Evolutionary conservation across 345 rosid genomes (phyloP), one percentile per base, ranked within the genome.

Genomic region (Mallotus nudiflorus): DNA sequence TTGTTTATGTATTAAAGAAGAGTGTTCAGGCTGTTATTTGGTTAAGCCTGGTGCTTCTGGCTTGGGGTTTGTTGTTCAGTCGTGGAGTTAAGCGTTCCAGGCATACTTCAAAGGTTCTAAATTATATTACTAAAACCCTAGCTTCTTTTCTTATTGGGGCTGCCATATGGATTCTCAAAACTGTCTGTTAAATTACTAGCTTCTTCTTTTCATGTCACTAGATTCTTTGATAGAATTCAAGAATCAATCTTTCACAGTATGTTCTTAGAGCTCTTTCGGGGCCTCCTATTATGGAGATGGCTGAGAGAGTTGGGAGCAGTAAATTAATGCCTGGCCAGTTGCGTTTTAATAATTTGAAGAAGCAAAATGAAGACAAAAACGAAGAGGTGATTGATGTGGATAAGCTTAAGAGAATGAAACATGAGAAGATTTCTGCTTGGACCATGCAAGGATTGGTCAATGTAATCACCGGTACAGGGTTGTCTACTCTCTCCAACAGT

Each of bases 371-470:
- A 44, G 71, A 66, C 56, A 67, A 67, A 6, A 85, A 80, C 70
- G 84, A 84, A 65, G 86, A 81, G 74, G 83, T 85, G 77, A 85
- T 89, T 65, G 83, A 89, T 81, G 87, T 85, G 51, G 91, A 85
- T 33, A 85, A 80, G 85, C 83, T 89, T 57, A 82, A 85, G 62
- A 87, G 83, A 74, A 80, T 87, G 79, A 87, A 73, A 70, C 90
- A 77, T 53, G 88, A 69, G 65, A 89, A 84, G 66, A 53, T 85
- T 64, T 89, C 94, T 58, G 89, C 94, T 72, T 89, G 94, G 91
- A 85, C 89, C 28, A 87, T 89, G 91, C 84, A 81, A 82, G 91
- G 85, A 18, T 78, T 89, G 69, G 69, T 85, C 33, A 66, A 80
- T 66, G 88, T 83, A 49, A 77, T 89, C 9, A 79, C 74, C 1